phyloP scores from a whole-genome alignment of 2,329 filamentous ascomycete species.

The Bretziella fagacearum region DNA sequence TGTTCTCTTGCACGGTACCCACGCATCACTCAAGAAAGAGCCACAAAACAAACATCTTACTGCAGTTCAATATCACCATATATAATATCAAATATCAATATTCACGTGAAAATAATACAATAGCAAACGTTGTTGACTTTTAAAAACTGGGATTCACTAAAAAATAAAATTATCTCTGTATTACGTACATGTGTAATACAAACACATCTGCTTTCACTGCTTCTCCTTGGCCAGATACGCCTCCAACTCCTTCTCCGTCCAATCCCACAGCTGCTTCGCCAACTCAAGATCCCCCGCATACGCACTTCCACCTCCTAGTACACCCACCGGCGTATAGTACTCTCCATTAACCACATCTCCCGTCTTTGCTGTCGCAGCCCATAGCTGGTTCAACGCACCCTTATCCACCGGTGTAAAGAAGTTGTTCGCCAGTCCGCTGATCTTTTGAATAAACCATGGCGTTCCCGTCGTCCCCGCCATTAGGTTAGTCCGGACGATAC shows the following conservation, averaged over 20 bases:
- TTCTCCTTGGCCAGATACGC: conserved; percentile 6
- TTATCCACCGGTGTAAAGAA: conserved; percentile 19
- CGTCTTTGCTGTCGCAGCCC: conserved; percentile 23
- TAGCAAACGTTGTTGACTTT: neutral
- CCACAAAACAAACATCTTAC: no score
- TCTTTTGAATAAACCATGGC: conserved; percentile 8
- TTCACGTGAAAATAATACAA: neutral
- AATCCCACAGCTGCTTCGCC: conserved; percentile 22
- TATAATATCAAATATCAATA: no score
- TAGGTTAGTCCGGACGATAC: conserved; percentile 20
- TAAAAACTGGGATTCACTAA: no score
- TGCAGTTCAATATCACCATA: no score
- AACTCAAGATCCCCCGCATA: conserved; percentile 19
- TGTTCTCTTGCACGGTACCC: no score
- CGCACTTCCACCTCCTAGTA: conserved; percentile 17
- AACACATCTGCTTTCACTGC: neutral
- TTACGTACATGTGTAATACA: neutral
- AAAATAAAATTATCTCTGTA: no score
- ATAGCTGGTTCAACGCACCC: conserved; percentile 27
- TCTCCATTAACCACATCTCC: conserved; percentile 20
- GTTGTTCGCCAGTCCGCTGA: conserved; percentile 15
- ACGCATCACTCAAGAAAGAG: no score
- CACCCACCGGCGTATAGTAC: conserved; percentile 22
- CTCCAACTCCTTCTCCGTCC: conserved; percentile 22
- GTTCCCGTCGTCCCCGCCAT: conserved; percentile 14